Evolutionary conservation across 306 rosid species (phyloP), one percentile per base, ranked within the genome.

Genomic region (Mucuna pruriens): DNA sequence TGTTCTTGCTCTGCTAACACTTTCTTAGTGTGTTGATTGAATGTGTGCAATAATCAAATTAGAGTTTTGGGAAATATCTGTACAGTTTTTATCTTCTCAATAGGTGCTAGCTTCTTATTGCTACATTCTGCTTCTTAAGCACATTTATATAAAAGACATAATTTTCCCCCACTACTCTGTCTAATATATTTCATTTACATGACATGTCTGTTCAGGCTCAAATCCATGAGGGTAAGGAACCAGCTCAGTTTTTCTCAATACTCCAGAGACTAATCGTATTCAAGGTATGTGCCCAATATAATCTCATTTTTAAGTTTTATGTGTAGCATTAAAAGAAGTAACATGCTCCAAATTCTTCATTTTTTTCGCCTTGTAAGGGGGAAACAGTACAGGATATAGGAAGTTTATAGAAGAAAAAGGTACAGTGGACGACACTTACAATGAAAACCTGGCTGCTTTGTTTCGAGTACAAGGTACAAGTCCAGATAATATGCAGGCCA

Each of bases 391-490:
- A 57, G 82, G 88, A 82, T 95, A 91, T 89, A 93, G 83, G 79
- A 87, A 87, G 40, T 84, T 84, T 67, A 71, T 90, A 82, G 89
- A 90, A 65, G 94, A 89, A 83, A 71, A 85, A 65, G 89, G 89
- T 60, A 74, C 64, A 33, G 68, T 57, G 7, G 97, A 95, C 60
- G 92, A 95, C 78, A 89, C 92, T 23, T 88, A 88, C 78, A 83
- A 84, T 79, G 92, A 88, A 86, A 85, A 79, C 64, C 84, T 86
- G 79, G 88, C 69, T 66, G 95, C 97, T 63, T 87, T 95, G 39
- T 93, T 95, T 81, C 94, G 88, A 82, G 88, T 95, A 76, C 99
- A 91, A 91, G 99, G 99, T 64, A 91, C 89, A 11, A 89, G 89
- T 88, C 88, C 84, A 16, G 85, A 85, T 36, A 91, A 91, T 78